Evolutionary conservation across 2,329 filamentous ascomycete genomes (phyloP).

Genomic region (Xylaria digitata): DNA sequence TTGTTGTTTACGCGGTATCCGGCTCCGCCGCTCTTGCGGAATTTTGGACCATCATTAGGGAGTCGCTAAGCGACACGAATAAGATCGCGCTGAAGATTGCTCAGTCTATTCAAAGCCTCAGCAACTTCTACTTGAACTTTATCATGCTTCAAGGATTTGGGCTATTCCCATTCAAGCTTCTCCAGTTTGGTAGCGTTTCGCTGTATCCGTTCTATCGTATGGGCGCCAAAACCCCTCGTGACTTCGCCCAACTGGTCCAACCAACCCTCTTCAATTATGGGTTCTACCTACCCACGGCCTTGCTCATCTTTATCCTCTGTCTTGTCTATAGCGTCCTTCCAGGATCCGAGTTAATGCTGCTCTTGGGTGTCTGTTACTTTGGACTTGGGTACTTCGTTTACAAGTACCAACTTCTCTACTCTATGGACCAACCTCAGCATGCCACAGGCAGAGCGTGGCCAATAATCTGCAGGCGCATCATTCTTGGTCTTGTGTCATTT

Average conservation of each 20-base stretch:
- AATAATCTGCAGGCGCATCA: conserved; percentile 93
- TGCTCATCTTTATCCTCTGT: conserved; percentile 94
- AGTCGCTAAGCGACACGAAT: conserved; percentile 82
- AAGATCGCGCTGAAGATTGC: conserved; percentile 82
- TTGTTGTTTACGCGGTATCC: conserved; percentile 91
- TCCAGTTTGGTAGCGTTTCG: conserved; percentile 87
- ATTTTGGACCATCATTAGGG: conserved; percentile 77
- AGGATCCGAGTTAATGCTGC: conserved; percentile 81
- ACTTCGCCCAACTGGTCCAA: conserved; percentile 83
- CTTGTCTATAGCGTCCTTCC: conserved; percentile 91
- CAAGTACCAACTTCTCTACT: conserved; percentile 97
- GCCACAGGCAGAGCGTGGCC: conserved; percentile 94
- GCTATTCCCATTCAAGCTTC: conserved; percentile 88
- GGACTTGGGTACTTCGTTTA: conserved; percentile 86
- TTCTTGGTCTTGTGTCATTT: conserved; percentile 87
- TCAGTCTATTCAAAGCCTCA: conserved; percentile 76
- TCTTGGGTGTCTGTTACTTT: conserved; percentile 87
- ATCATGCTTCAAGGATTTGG: conserved; percentile 95
- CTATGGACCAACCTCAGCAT: conserved; percentile 97
- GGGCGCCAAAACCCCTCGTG: conserved; percentile 86
- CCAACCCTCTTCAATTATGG: conserved; percentile 94
- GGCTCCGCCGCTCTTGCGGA: conserved; percentile 77
- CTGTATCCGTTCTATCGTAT: conserved; percentile 85
- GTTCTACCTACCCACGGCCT: conserved; percentile 91
- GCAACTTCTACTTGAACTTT: conserved; percentile 91